Percentiles rank a stretch among this genome's conserved stretches.
phyloP scores from a whole-genome alignment of 306 rosid species.

The Carpinus viminea region DNA sequence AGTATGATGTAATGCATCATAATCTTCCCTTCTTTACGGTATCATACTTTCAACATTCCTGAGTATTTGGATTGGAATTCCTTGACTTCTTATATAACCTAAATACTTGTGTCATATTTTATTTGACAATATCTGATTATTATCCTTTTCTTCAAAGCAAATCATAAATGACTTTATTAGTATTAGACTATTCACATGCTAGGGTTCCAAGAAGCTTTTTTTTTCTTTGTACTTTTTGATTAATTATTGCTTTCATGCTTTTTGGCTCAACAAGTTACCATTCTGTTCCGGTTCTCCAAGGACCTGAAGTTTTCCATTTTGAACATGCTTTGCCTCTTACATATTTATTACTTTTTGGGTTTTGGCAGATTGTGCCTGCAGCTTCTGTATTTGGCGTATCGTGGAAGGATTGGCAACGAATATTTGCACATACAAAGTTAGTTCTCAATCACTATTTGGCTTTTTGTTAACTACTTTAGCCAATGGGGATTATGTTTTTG shows the following conservation, averaged over 20 bases:
- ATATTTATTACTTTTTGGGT: not conserved
- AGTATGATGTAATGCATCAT: constrained; percentile 29
- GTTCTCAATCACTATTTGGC: constrained; percentile 19
- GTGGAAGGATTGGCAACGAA: constrained; percentile 78
- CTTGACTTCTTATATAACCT: not conserved
- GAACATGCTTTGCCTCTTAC: not conserved
- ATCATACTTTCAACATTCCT: not conserved
- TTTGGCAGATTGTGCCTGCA: constrained; percentile 73
- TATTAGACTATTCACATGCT: not conserved
- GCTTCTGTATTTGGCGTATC: constrained; percentile 79
- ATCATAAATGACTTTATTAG: not conserved
- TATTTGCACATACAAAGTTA: constrained; percentile 74
- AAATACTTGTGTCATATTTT: not conserved
- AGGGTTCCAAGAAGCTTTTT: not conserved
- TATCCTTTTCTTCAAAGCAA: not conserved
- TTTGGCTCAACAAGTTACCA: not conserved
- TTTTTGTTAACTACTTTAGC: constrained; percentile 15
- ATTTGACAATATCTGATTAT: not conserved
- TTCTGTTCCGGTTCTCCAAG: not conserved
- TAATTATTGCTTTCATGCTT: not conserved
- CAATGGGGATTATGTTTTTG: not conserved
- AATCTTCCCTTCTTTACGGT: not conserved
- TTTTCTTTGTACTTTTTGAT: not conserved
- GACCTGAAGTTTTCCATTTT: not conserved
- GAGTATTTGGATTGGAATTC: not conserved